Evolutionary conservation across 495 filamentous ascomycete species (phyloP).

Genomic region (Penicillium desertorum): DNA sequence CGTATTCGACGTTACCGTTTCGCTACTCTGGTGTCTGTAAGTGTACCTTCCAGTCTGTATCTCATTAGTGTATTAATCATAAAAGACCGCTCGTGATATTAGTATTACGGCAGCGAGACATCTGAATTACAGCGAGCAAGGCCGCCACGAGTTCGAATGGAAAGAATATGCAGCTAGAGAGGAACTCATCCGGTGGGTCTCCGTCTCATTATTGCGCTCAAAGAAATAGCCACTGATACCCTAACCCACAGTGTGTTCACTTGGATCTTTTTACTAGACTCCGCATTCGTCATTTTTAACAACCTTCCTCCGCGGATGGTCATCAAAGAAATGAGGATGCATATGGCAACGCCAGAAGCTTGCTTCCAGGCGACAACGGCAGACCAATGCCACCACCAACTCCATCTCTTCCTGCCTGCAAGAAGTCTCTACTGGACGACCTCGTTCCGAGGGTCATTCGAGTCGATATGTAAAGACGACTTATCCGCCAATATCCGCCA

Average conservation of each 20-base stretch:
- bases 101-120: slow-evolving; percentile 22
- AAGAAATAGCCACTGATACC: neutral
- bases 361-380: slow-evolving; percentile 34
- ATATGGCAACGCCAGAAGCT: slow-evolving; percentile 28
- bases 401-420: slow-evolving; percentile 9
- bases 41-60: neutral
- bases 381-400: slow-evolving; percentile 20
- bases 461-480: slow-evolving; percentile 11
- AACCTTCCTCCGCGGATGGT: slow-evolving; percentile 35
- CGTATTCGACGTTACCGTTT: slow-evolving; percentile 25
- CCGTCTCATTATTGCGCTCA: neutral
- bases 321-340: slow-evolving; percentile 34
- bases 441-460: slow-evolving; percentile 20
- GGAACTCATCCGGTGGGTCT: slow-evolving; percentile 23
- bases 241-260: slow-evolving; percentile 14
- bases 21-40: slow-evolving; percentile 25
- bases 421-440: slow-evolving; percentile 18
- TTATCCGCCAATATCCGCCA: neutral
- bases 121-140: slow-evolving; percentile 15
- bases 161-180: slow-evolving; percentile 24
- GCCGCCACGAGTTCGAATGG: slow-evolving; percentile 27
- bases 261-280: slow-evolving; percentile 32
- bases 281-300: slow-evolving; percentile 32
- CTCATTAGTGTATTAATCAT: neutral
- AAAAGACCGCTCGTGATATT: slow-evolving; percentile 26